Evolutionary conservation across 1,284 basidiomycete species (phyloP).

Genomic region (Leccinum subfulvum): DNA sequence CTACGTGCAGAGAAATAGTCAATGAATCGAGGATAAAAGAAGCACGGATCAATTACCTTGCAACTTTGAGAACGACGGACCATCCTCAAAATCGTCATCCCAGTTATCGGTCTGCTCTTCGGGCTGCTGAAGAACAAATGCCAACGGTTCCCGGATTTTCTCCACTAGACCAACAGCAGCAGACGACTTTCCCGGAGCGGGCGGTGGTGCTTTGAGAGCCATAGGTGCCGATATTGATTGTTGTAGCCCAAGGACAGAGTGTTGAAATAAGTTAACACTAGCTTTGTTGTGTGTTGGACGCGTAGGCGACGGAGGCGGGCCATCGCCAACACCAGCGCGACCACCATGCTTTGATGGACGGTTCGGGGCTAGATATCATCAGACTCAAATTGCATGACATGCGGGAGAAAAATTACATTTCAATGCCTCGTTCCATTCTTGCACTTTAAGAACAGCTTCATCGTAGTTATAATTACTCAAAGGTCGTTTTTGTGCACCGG

Average conservation of each 20-base stretch:
- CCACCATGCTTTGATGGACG: constrained; percentile 62
- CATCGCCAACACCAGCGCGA: constrained; percentile 36
- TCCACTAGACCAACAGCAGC: constrained; percentile 44
- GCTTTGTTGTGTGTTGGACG: constrained; percentile 33
- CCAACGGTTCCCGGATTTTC: constrained; percentile 55
- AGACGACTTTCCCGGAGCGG: constrained; percentile 23
- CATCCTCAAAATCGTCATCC: constrained; percentile 97
- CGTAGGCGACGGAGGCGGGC: constrained; percentile 43
- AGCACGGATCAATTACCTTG: constrained; percentile 50
- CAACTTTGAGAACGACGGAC: constrained; percentile 82
- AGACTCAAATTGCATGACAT: constrained; percentile 23
- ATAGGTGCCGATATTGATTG: constrained; percentile 33
- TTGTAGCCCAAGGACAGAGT: constrained; percentile 33
- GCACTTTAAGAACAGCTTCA: constrained; percentile 91
- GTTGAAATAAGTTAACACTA: constrained; percentile 30
- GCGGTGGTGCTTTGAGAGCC: constrained; percentile 27
- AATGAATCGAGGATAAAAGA: not conserved
- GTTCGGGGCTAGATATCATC: constrained; percentile 46
- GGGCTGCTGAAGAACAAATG: constrained; percentile 60
- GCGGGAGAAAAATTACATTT: constrained; percentile 56
- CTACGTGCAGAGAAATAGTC: constrained; percentile 34
- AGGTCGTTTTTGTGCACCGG: constrained; percentile 50
- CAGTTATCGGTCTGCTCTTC: constrained; percentile 91
- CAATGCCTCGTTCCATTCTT: constrained; percentile 97
- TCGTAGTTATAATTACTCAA: constrained; percentile 83